A percentile compares a stretch with the other conserved stretches of the same genome.
Evolutionary conservation across 2,329 filamentous ascomycete species (phyloP).

Genomic region (Dendrostoma leiphaemia): DNA sequence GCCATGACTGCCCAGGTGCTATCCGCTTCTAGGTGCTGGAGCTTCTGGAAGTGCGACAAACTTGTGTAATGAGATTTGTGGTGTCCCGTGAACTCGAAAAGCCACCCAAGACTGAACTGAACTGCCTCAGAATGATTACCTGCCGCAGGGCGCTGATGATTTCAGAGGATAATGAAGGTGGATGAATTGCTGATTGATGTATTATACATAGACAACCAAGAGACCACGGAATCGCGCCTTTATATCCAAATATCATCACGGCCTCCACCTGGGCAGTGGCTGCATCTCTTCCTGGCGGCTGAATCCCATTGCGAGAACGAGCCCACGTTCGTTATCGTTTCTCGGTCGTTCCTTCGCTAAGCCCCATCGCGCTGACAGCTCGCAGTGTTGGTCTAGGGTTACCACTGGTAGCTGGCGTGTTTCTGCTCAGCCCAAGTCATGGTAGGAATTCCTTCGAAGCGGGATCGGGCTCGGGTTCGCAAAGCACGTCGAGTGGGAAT

Average conservation of each 20-base stretch:
- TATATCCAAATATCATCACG: neutral
- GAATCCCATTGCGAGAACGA: neutral
- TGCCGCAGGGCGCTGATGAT: no score
- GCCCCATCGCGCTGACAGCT: neutral
- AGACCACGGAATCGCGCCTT: neutral
- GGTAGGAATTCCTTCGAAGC: neutral
- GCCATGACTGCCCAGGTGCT: neutral
- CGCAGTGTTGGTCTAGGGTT: neutral
- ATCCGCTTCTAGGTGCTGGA: no score
- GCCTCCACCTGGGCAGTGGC: no score
- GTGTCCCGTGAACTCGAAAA: neutral
- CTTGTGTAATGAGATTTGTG: neutral
- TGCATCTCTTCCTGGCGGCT: neutral
- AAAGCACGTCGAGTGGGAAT: neutral
- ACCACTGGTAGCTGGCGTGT: neutral
- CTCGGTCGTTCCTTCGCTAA: neutral
- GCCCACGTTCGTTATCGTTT: neutral
- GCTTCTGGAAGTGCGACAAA: no score
- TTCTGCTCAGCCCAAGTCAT: constrained; percentile 1
- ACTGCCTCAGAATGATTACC: no score
- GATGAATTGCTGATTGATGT: neutral
- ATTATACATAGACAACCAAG: neutral
- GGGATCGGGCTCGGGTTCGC: constrained; percentile 16
- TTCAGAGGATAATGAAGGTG: neutral
- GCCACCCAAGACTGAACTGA: no score